A percentile compares a stretch with the other conserved stretches of the same genome.
These are phyloP conservation scores for Suillus hirtellus DNA, from an alignment of 768 basidiomycete genomes.

Conservation along the genomic window DNA sequence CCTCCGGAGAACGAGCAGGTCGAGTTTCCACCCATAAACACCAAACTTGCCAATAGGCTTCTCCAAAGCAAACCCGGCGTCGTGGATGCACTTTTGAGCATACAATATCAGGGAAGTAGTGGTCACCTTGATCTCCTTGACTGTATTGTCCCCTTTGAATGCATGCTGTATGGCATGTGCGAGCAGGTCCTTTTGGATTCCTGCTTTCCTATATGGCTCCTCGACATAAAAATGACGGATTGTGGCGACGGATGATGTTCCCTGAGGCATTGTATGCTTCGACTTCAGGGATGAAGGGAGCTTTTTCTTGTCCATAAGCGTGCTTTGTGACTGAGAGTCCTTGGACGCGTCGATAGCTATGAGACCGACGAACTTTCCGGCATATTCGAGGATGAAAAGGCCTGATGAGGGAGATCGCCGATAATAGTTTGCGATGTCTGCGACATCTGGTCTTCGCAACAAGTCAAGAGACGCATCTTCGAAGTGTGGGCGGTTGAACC, in stretches of 20 bases:
- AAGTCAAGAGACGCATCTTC: constrained; percentile 53
- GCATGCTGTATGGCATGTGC: constrained; percentile 55
- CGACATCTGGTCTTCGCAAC: constrained; percentile 58
- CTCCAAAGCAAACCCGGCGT: constrained; percentile 51
- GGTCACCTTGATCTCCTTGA: constrained; percentile 46
- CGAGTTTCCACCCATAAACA: constrained; percentile 57
- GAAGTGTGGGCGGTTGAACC: constrained; percentile 71
- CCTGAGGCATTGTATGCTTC: constrained; percentile 25
- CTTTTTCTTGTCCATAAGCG: constrained; percentile 24
- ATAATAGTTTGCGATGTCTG: constrained; percentile 56
- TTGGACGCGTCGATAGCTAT: constrained; percentile 67
- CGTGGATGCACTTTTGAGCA: constrained; percentile 42
- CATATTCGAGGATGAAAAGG: constrained; percentile 68
- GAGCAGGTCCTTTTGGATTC: constrained; percentile 67
- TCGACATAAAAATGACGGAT: constrained; percentile 80
- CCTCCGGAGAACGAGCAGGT: constrained; percentile 44
- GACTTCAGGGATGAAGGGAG: constrained; percentile 18
- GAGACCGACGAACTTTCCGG: constrained; percentile 59
- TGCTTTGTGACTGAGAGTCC: constrained; percentile 35
- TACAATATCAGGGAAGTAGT: constrained; percentile 57
- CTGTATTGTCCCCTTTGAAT: constrained; percentile 45
- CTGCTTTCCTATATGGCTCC: constrained; percentile 55
- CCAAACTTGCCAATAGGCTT: constrained; percentile 49
- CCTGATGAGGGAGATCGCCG: constrained; percentile 61
- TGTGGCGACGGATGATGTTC: constrained; percentile 51